Base-by-base conservation (phyloP, 768 basidiomycete species). In the Leucogyrophana mollusca region DNA sequence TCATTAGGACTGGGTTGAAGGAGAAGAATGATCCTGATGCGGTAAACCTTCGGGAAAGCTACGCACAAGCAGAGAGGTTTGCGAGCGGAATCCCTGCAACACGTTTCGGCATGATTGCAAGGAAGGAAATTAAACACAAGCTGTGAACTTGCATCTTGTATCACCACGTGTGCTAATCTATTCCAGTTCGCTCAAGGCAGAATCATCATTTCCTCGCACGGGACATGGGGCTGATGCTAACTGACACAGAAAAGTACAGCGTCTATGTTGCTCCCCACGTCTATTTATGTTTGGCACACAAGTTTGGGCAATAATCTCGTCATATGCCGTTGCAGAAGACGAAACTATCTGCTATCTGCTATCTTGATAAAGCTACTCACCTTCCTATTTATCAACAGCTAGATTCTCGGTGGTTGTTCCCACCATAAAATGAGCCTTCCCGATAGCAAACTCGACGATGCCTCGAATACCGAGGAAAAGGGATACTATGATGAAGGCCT, bases 91-190 rank as follows among this genome's bases (percentile, higher is more conserved):
- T 80, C 33, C 86, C 86, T 9, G 30, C 47, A 1, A 60, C 62
- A 50, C 76, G 77, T 37, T 89, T 87, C 52, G 63, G 53, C 18
- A 75, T 71, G 59, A 75, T 87, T 45, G 76, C 82, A 16, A 72
- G 58, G 39, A 85, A 79, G 56, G 82, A 87, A 62, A 78, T 85
- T 52, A 82, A 67, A 51, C 84, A 86, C 56, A 86, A 83, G 54
- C 60, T 85, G 30, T 85, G 58, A 62, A 24, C 25, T 20, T 37
- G 43, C 32, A 27, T 30, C 16, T 27, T 34, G 25, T 34, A 14
- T 33, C 23, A 17, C 18, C 13, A 25, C 7, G 14, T 30, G 13
- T 30, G 27, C 27, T 30, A 6, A 30, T 30, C 27, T 30, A 30
- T 30, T 30, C 27, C 13, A 6, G n/a, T n/a, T n/a, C n/a, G n/a